Conservation (phyloP, 139 green algal species). For the Picochlorum sp. region DNA sequence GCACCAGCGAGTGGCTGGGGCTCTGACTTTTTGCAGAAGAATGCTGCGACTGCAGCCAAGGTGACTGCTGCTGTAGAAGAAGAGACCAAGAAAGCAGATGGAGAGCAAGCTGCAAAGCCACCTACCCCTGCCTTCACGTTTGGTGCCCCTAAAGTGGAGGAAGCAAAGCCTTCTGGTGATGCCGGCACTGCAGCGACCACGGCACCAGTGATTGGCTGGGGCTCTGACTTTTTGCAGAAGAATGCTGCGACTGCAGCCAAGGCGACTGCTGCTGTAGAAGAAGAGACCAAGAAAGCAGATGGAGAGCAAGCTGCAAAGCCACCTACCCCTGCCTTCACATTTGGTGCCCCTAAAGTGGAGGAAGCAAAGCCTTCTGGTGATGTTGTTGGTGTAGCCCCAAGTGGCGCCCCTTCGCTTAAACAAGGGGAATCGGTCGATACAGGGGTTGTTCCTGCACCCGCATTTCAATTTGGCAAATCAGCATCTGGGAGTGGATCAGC, state of each 20-base stretch:
- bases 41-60: slow-evolving; percentile 10
- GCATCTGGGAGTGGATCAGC: too few species aligned
- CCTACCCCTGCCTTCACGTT: not conserved
- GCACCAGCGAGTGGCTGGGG: slow-evolving; percentile 16
- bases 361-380: not conserved
- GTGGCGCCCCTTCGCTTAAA: too few species aligned
- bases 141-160: not conserved
- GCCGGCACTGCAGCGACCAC: not conserved
- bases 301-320: not conserved
- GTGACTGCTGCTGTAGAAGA: slow-evolving; percentile 15
- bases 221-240: not conserved
- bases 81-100: slow-evolving; percentile 5
- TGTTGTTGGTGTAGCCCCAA: too few species aligned
- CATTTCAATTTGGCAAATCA: too few species aligned
- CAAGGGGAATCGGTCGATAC: too few species aligned
- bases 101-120: not conserved
- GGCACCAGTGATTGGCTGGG: not conserved
- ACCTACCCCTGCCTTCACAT: not conserved
- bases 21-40: slow-evolving; percentile 16
- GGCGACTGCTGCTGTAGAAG: not conserved
- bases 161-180: not conserved
- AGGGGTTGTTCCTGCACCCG: too few species aligned
- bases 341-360: too few species aligned
- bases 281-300: not conserved
- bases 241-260: not conserved